Conservation (phyloP, 1,284 basidiomycete species). For the Moniliella sp. region DNA sequence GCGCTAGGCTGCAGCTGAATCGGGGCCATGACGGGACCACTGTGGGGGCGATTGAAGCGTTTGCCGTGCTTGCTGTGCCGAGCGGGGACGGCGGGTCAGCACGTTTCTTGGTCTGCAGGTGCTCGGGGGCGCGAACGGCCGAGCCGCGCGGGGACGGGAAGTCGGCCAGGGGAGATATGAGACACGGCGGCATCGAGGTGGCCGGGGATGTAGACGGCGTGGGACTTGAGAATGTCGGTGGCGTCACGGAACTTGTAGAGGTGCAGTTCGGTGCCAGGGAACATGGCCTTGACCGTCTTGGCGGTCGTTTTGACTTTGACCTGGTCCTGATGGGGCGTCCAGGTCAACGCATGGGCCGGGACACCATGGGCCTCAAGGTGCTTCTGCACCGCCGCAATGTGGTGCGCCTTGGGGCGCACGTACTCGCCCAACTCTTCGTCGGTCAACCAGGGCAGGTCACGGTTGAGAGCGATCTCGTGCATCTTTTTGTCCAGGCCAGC, state of each 20-base stretch:
- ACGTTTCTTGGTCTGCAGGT: too few species aligned
- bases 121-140: too few species aligned
- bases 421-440: conserved; percentile 4
- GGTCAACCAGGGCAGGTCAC: conserved; percentile 4
- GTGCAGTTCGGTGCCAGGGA: conserved; percentile 1
- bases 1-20: too few species aligned
- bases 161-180: background rate
- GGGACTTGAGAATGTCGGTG: conserved; percentile 1
- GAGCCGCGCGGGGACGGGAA: too few species aligned
- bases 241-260: conserved; percentile 1
- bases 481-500: conserved; percentile 4
- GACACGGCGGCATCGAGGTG: conserved; percentile 1
- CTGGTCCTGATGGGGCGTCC: conserved; percentile 1
- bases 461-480: conserved; percentile 2
- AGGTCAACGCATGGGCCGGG: conserved; percentile 1
- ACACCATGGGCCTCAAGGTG: conserved; percentile 3
- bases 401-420: conserved; percentile 2
- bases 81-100: too few species aligned
- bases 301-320: conserved; percentile 5
- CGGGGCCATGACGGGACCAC: too few species aligned
- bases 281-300: background rate
- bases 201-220: conserved; percentile 1
- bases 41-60: too few species aligned
- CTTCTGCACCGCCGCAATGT: conserved; percentile 1
- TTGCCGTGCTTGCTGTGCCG: too few species aligned